Evolutionary conservation across 2,329 filamentous ascomycete genomes (phyloP).

Genomic region (Diaporthe aspalathi): DNA sequence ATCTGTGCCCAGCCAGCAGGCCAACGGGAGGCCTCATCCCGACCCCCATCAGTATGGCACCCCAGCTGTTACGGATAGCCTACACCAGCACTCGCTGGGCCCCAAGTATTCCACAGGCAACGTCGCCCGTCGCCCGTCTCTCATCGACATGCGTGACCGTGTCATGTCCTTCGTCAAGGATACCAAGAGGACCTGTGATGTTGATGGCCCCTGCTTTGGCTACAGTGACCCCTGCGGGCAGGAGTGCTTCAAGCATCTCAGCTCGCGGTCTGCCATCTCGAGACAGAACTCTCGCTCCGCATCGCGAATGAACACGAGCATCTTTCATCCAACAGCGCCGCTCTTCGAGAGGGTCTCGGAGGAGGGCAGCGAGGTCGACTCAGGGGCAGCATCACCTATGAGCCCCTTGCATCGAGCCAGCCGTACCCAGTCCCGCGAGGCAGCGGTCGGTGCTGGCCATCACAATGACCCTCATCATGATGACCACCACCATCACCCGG

Average conservation of each 20-base stretch:
- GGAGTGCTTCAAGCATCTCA: conserved; percentile 72
- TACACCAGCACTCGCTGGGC: conserved; percentile 33
- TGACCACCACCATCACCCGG: conserved; percentile 34
- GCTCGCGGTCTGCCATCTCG: conserved; percentile 50
- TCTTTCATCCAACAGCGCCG: conserved; percentile 48
- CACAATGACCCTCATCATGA: conserved; percentile 35
- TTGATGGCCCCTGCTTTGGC: conserved; percentile 70
- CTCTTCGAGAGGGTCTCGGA: conserved; percentile 52
- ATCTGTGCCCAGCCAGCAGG: conserved; percentile 43
- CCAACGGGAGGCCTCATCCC: conserved; percentile 43
- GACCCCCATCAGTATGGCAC: conserved; percentile 46
- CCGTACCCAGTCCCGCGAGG: conserved; percentile 12
- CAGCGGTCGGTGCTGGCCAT: conserved; percentile 1
- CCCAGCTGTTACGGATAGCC: conserved; percentile 47
- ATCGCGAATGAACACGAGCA: conserved; percentile 44
- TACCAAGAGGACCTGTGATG: conserved; percentile 72
- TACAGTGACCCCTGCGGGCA: conserved; percentile 75
- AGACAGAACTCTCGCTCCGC: conserved; percentile 49
- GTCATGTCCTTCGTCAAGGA: conserved; percentile 75
- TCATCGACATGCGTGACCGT: conserved; percentile 64
- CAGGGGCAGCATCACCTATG: conserved; percentile 34
- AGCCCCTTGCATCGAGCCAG: conserved; percentile 18
- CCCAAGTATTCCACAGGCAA: background rate
- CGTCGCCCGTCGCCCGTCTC: conserved; percentile 60
- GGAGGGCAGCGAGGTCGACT: conserved; percentile 38